A percentile compares a stretch with the other conserved stretches of the same genome.
Conservation (phyloP, 2,329 filamentous ascomycete genomes). For the Hypoxylon sp. region DNA sequence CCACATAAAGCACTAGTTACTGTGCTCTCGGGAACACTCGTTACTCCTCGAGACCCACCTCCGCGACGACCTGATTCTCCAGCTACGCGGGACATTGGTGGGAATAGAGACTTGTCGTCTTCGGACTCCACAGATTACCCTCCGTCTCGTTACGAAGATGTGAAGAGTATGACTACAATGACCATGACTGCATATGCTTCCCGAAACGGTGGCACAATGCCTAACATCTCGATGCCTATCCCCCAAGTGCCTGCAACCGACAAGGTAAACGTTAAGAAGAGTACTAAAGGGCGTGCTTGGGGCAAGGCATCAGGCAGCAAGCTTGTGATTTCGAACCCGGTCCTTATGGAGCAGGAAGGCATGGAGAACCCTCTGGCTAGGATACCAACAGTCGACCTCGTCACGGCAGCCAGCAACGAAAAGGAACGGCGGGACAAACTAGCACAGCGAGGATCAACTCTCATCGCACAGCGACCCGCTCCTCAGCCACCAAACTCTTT, state of each 20-base stretch:
- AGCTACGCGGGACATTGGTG: slow-evolving; percentile 56
- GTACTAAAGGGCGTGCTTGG: slow-evolving; percentile 45
- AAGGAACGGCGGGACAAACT: slow-evolving; percentile 59
- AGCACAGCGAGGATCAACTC: slow-evolving; percentile 51
- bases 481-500: slow-evolving; percentile 56
- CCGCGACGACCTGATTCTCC: slow-evolving; percentile 59
- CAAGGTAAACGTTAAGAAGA: slow-evolving; percentile 56
- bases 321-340: slow-evolving; percentile 65
- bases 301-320: slow-evolving; percentile 56
- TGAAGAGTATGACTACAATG: slow-evolving; percentile 60
- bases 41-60: slow-evolving; percentile 50
- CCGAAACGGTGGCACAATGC: slow-evolving; percentile 52
- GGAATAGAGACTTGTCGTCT: slow-evolving; percentile 59
- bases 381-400: slow-evolving; percentile 63
- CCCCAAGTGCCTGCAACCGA: slow-evolving; percentile 57
- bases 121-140: slow-evolving; percentile 60
- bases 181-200: slow-evolving; percentile 58
- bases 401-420: slow-evolving; percentile 64
- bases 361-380: slow-evolving; percentile 48
- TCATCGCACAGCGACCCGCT: slow-evolving; percentile 56
- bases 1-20: slow-evolving; percentile 57
- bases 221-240: slow-evolving; percentile 58
- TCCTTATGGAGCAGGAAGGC: slow-evolving; percentile 55
- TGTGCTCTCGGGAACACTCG: slow-evolving; percentile 57
- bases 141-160: slow-evolving; percentile 64